phyloP scores from a whole-genome alignment of 208 protist species.

The Phytomonas francai region DNA sequence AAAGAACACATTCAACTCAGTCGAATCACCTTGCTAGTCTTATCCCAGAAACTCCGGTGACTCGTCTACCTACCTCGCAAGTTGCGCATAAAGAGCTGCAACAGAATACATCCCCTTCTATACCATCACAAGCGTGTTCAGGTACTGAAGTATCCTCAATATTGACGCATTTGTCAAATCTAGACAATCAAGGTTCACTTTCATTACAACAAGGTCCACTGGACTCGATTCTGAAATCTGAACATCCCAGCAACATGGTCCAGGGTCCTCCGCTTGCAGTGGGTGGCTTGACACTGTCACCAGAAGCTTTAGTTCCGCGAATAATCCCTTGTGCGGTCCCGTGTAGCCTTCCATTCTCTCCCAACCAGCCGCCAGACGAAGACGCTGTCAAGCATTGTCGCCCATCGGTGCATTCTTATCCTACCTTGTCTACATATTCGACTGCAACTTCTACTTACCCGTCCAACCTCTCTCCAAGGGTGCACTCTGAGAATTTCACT shows the following conservation, averaged over 20 bases:
- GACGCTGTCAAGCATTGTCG: not conserved
- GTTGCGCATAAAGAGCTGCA: not conserved
- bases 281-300: not conserved
- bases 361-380: not conserved
- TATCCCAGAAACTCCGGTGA: not conserved
- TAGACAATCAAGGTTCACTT: not conserved
- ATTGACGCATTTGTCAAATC: not conserved
- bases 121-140: not conserved
- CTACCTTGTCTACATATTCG: not conserved
- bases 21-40: not conserved
- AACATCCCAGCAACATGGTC: not conserved
- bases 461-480: not conserved
- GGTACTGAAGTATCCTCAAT: not conserved
- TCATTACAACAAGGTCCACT: not conserved
- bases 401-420: not conserved
- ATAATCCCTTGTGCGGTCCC: not conserved
- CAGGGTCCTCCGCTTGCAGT: not conserved
- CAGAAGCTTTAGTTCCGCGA: not conserved
- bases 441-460: not conserved
- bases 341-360: not conserved
- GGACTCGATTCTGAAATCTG: not conserved
- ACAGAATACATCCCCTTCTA: not conserved
- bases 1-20: not conserved
- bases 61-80: not conserved
- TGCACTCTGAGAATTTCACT: not conserved